Percentiles rank a stretch among this genome's conserved stretches.
Conservation (phyloP, 306 rosid species). For the Oxytropis ochrocephala region DNA sequence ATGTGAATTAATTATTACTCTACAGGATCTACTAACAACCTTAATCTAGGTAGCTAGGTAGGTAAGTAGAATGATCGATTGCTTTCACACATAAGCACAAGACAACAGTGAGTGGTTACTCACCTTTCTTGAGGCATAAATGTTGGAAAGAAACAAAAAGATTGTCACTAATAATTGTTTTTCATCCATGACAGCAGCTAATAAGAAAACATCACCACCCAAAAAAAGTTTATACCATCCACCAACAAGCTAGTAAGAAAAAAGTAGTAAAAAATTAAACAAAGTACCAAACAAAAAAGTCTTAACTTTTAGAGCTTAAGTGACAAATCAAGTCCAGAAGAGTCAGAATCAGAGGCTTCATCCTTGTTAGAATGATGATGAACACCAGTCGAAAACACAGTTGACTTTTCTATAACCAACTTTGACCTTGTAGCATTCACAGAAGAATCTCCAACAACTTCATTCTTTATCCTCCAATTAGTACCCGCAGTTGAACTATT, state of each 20-base stretch:
- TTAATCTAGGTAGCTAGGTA: too few relatives aligned
- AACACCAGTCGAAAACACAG: neutral
- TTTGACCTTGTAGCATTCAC: neutral
- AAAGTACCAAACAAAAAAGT: neutral
- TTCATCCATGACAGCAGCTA: neutral
- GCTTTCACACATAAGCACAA: too few relatives aligned
- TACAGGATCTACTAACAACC: too few relatives aligned
- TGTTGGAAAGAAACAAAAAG: too few relatives aligned
- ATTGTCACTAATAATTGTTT: neutral
- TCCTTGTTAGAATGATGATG: neutral
- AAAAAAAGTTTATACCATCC: too few relatives aligned
- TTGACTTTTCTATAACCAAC: neutral
- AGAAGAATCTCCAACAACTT: neutral
- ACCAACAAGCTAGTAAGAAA: too few relatives aligned
- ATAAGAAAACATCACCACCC: neutral
- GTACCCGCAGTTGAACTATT: neutral
- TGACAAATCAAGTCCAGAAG: slow-evolving; percentile 37
- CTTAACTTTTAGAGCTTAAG: slow-evolving; percentile 36
- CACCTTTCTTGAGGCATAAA: too few relatives aligned
- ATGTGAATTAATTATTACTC: too few relatives aligned
- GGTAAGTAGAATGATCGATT: too few relatives aligned
- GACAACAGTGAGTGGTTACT: too few relatives aligned
- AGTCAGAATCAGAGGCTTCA: neutral
- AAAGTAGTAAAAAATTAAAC: neutral
- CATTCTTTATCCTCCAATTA: neutral